Evolutionary conservation across 208 protist species (phyloP).

Genomic region (Trypanosoma boissoni): DNA sequence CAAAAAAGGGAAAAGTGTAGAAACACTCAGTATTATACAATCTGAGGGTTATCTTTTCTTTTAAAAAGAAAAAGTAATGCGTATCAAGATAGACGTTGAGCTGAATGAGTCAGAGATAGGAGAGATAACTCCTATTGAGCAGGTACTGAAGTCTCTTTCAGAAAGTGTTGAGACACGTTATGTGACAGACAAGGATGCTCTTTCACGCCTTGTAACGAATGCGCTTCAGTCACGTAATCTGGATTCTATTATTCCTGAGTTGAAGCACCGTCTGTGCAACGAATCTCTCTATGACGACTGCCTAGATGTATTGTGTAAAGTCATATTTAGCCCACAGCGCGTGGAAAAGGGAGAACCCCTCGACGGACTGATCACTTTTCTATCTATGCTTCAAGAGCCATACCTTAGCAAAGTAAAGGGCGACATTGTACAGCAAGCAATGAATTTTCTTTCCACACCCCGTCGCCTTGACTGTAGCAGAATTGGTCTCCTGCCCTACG

Average conservation of each 20-base stretch:
- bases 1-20: too few relatives aligned
- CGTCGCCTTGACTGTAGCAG: slow-evolving; percentile 77
- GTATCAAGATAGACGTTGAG: slow-evolving; percentile 79
- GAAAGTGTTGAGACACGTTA: slow-evolving; percentile 43
- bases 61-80: slow-evolving; percentile 35
- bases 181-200: slow-evolving; percentile 56
- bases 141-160: slow-evolving; percentile 46
- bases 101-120: slow-evolving; percentile 57
- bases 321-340: slow-evolving; percentile 67
- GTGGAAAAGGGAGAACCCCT: slow-evolving; percentile 49
- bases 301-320: slow-evolving; percentile 63
- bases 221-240: slow-evolving; percentile 49
- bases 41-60: slow-evolving; percentile 3
- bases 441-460: slow-evolving; percentile 62
- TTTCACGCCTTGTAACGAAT: slow-evolving; percentile 51
- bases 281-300: slow-evolving; percentile 41
- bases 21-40: too few relatives aligned
- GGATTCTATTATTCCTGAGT: slow-evolving; percentile 52
- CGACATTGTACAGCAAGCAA: slow-evolving; percentile 69
- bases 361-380: slow-evolving; percentile 59
- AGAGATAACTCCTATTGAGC: slow-evolving; percentile 40
- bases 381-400: slow-evolving; percentile 53
- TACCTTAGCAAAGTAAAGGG: slow-evolving; percentile 36
- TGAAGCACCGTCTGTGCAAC: slow-evolving; percentile 52
- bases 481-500: slow-evolving; percentile 66